Evolutionary conservation across 129 eudicot species (phyloP).

Genomic region (Escallonia herrerae): DNA sequence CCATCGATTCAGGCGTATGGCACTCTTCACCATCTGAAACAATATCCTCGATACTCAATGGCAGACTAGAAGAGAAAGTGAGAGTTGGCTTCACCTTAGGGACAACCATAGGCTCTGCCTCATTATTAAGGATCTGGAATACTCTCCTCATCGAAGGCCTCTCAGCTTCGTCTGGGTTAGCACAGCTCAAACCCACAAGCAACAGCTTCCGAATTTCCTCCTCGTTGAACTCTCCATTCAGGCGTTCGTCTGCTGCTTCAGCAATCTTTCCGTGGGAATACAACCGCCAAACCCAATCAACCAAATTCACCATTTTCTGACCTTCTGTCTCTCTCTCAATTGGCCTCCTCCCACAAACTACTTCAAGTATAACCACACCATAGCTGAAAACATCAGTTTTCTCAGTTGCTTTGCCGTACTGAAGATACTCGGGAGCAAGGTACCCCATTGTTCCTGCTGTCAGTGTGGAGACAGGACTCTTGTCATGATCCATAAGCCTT

Average conservation of each 20-base stretch:
- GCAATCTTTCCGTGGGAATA: constrained; percentile 49
- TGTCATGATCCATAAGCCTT: constrained; percentile 60
- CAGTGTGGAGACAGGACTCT: constrained; percentile 74
- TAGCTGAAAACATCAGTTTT: constrained; percentile 79
- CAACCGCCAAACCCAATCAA: constrained; percentile 82
- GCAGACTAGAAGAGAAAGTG: constrained; percentile 48
- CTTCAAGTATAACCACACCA: constrained; percentile 70
- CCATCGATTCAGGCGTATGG: neutral
- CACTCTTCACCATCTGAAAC: constrained; percentile 46
- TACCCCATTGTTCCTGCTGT: constrained; percentile 92
- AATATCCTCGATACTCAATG: constrained; percentile 48
- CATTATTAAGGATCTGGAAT: constrained; percentile 59
- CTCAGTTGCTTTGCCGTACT: constrained; percentile 70
- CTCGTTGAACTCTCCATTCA: constrained; percentile 43
- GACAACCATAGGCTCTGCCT: constrained; percentile 43
- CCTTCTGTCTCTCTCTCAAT: constrained; percentile 47
- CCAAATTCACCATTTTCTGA: constrained; percentile 53
- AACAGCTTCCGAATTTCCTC: constrained; percentile 47
- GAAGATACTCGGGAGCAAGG: constrained; percentile 87
- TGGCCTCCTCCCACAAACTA: constrained; percentile 81
- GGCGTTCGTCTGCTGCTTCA: constrained; percentile 52
- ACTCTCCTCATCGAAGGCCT: constrained; percentile 89
- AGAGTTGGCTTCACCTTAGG: constrained; percentile 59
- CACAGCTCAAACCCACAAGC: constrained; percentile 74
- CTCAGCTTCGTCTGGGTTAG: constrained; percentile 56